phyloP scores from a whole-genome alignment of 1,284 basidiomycete species.

The Porogramme epimiltina region DNA sequence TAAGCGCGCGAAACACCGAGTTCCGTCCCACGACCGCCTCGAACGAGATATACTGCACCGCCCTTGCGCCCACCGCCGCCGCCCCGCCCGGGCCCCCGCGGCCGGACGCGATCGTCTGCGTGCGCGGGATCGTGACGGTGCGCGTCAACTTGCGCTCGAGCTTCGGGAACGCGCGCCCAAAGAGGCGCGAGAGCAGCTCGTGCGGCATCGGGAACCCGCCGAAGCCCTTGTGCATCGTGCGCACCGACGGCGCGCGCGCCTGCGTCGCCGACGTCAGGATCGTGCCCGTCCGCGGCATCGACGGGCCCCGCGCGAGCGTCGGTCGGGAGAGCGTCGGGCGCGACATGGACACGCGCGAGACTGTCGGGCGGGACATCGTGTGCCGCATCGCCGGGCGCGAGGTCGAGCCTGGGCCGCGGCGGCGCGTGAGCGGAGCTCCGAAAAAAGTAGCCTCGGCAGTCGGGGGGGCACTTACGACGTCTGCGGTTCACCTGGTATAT shows the following conservation, averaged over 20 bases:
- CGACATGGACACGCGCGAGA: conserved; percentile 12
- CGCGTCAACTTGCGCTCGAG: conserved; percentile 30
- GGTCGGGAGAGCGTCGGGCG: conserved; percentile 6
- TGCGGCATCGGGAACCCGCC: conserved; percentile 93
- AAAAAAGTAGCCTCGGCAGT: not conserved
- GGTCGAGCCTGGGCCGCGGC: conserved; percentile 21
- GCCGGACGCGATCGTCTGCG: conserved; percentile 34
- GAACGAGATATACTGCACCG: conserved; percentile 87
- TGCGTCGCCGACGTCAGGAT: conserved; percentile 9
- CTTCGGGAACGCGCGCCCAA: conserved; percentile 29
- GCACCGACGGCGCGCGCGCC: conserved; percentile 21
- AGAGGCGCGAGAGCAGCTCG: conserved; percentile 42
- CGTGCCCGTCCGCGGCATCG: conserved; percentile 19
- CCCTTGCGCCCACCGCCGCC: conserved; percentile 42
- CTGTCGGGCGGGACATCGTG: conserved; percentile 20
- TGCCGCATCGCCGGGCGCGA: conserved; percentile 16
- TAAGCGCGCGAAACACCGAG: conserved; percentile 82
- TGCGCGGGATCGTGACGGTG: conserved; percentile 33
- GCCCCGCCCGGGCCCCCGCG: conserved; percentile 23
- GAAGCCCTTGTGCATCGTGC: conserved; percentile 53
- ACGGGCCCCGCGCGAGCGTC: not conserved
- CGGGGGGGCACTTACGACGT: conserved; percentile 11
- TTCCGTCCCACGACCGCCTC: conserved; percentile 86
- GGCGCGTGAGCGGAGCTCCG: not conserved
- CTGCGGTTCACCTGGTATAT: not conserved